Percentiles rank a stretch among this genome's conserved stretches.
Evolutionary conservation across 208 protist species (phyloP).

Genomic region (Crithidia bombi): DNA sequence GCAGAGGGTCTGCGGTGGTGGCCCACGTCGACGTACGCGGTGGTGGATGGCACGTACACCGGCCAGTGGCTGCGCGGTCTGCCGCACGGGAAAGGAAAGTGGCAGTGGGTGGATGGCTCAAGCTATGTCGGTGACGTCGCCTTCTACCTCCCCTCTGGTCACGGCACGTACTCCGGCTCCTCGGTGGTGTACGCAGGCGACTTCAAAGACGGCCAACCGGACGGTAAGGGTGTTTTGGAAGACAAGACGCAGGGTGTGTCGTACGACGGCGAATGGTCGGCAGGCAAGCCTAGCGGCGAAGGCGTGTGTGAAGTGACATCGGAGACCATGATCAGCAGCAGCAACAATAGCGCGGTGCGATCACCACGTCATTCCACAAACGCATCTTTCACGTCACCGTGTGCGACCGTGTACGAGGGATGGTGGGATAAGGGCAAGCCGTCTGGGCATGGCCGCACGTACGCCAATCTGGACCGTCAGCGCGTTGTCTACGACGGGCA

Average conservation of each 20-base stretch:
- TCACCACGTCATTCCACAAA: too few relatives aligned
- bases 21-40: slow-evolving; percentile 26
- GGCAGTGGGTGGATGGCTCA: slow-evolving; percentile 65
- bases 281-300: slow-evolving; percentile 61
- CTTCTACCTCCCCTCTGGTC: slow-evolving; percentile 50
- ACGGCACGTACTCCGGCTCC: slow-evolving; percentile 41
- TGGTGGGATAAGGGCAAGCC: slow-evolving; percentile 51
- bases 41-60: slow-evolving; percentile 60
- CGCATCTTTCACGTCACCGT: neutral
- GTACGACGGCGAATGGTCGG: slow-evolving; percentile 71
- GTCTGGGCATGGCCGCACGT: slow-evolving; percentile 46
- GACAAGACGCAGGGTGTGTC: slow-evolving; percentile 30
- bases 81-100: slow-evolving; percentile 68
- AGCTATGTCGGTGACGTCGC: slow-evolving; percentile 62
- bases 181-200: slow-evolving; percentile 63
- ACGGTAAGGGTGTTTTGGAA: slow-evolving; percentile 49
- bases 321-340: neutral
- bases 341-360: neutral
- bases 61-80: slow-evolving; percentile 66
- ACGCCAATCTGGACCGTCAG: slow-evolving; percentile 14
- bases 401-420: slow-evolving; percentile 54
- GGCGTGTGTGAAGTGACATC: slow-evolving; percentile 40
- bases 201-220: slow-evolving; percentile 51
- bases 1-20: slow-evolving; percentile 22
- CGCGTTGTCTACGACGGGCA: slow-evolving; percentile 63